Percentiles rank a stretch among this genome's conserved stretches.
These are phyloP conservation scores for Iris pallida DNA, from an alignment of 116 monocot species.

Conservation along the genomic window DNA sequence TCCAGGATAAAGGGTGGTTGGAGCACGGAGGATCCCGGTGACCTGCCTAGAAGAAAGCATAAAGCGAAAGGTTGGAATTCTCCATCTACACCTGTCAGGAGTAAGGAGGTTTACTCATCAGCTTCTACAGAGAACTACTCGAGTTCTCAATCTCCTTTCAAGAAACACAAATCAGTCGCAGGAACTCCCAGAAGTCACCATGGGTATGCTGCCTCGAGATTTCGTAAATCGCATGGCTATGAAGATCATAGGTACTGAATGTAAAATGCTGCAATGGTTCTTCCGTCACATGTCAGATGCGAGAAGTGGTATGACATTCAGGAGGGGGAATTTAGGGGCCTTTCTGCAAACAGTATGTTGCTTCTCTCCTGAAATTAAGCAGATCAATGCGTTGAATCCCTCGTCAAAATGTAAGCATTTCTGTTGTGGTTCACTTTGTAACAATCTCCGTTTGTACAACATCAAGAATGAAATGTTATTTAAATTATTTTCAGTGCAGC, in stretches of 20 bases:
- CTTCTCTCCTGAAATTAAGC: no score
- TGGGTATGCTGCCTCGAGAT: not conserved
- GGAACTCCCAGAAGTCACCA: slow-evolving; percentile 13
- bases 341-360: no score
- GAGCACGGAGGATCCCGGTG: slow-evolving; percentile 53
- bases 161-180: slow-evolving; percentile 13
- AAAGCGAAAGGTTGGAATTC: slow-evolving; percentile 22
- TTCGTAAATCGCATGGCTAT: no score
- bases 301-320: no score
- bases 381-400: no score
- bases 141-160: slow-evolving; percentile 13
- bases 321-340: no score
- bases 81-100: slow-evolving; percentile 18
- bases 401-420: no score
- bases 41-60: slow-evolving; percentile 20
- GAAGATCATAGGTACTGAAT: no score
- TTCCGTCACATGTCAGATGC: not conserved
- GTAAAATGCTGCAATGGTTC: not conserved
- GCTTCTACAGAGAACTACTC: slow-evolving; percentile 10
- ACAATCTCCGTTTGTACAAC: no score
- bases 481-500: no score
- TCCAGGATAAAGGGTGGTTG: slow-evolving; percentile 48
- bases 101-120: not conserved
- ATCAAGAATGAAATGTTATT: no score
- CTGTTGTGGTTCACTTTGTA: no score